Conservation (phyloP, 192 early-diverging fungal genomes). For the Coemansia sp. region DNA sequence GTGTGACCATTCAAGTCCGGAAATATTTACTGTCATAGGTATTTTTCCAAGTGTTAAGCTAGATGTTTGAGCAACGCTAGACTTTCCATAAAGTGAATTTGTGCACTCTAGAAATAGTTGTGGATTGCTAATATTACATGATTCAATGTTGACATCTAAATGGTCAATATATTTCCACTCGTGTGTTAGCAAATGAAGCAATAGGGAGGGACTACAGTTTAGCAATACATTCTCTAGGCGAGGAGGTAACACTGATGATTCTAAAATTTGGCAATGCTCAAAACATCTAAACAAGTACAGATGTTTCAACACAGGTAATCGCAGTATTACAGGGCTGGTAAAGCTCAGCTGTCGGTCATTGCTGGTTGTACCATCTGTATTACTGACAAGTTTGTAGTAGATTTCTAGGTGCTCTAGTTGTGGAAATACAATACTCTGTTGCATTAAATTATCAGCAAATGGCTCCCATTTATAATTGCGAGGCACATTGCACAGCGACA, state of each 20-base stretch:
- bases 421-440: conserved; percentile 2
- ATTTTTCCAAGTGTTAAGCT: background rate
- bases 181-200: background rate
- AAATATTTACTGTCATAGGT: background rate
- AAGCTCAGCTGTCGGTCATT: background rate
- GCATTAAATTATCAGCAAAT: background rate
- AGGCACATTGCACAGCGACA: conserved; percentile 13
- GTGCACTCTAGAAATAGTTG: background rate
- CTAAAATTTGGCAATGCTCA: conserved; percentile 10
- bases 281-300: conserved; percentile 11
- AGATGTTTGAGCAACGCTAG: background rate
- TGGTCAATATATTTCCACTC: background rate
- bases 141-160: background rate
- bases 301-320: background rate
- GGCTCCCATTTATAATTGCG: conserved; percentile 2
- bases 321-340: background rate
- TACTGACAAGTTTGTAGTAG: conserved; percentile 1
- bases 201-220: background rate
- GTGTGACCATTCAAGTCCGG: background rate
- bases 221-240: background rate
- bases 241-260: background rate
- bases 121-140: background rate
- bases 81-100: background rate
- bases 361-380: background rate
- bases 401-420: conserved; percentile 3